Base-by-base conservation (phyloP, 2,329 filamentous ascomycete species). In the Didymella glomerata region DNA sequence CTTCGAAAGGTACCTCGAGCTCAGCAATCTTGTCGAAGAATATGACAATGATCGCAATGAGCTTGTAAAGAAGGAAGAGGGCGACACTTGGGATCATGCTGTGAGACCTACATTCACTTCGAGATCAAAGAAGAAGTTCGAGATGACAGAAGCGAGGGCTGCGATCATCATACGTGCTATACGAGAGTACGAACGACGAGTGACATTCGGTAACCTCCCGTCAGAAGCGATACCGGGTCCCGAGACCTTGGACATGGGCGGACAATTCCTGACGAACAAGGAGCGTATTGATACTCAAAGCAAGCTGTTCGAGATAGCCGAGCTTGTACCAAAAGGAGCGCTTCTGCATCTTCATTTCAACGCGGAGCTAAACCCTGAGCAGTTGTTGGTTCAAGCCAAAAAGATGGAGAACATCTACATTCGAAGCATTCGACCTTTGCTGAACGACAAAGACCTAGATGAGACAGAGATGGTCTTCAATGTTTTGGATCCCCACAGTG, bases 261-360 rank as follows among this genome's bases (percentile, higher is more conserved):
- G 80, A 8, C 79, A 79, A 34, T 82, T 81, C 56, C 70, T 82
- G 3, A 77, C 77, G 20, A 81, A 81, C 67, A 78, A 77, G 59
- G 62, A 70, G 3, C 73, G 77, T 1, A 81, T 82, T 47, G 75
- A 79, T 44, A 75, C 82, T 36, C 51, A 81, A 46, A 90, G 89
- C 9, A 75, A 78, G 42, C 69, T 92, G 14, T 86, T 87, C 65
- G 65, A 79, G 27, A 82, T 89, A 25, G 84, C 87, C 6, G 78
- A 78, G 30, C 70, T 74, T 56, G 84, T 90, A 80, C 90, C 90
- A 41, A 93, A 93, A 74, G 90, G 89, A 2, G 84, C 84, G 0
- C 88, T 92, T 70, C 79, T 92, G 24, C 90, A 93, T 73, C 84
- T 92, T 24, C 90, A 93, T 74, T 92, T 91, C 80, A 93, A 92